Percentiles rank a stretch among this genome's conserved stretches.
Conservation (phyloP, 2,329 filamentous ascomycete species). For the Penicillium sp. region DNA sequence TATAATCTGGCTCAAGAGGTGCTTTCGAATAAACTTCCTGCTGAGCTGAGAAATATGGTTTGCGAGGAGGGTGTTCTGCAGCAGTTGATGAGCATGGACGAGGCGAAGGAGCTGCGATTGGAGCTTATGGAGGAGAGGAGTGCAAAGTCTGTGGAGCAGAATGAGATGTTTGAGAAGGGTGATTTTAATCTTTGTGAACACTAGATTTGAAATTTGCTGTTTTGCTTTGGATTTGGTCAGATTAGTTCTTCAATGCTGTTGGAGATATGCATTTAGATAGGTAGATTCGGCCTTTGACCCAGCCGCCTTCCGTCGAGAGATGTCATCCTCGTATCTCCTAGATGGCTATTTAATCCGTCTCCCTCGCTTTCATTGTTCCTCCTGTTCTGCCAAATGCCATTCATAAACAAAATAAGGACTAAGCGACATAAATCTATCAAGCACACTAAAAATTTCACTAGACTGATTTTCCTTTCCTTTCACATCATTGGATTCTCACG, state of each 20-base stretch:
- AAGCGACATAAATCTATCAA: no score
- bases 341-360: no score
- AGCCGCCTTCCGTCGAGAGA: no score
- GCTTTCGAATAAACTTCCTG: slow-evolving; percentile 5
- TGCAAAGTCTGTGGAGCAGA: not conserved
- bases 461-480: no score
- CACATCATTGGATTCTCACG: not conserved
- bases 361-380: no score
- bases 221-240: not conserved
- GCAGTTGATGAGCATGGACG: slow-evolving; percentile 33
- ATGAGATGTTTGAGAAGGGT: slow-evolving; percentile 5
- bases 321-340: no score
- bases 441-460: no score
- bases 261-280: no score
- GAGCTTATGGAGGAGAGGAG: slow-evolving; percentile 21
- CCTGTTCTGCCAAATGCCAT: no score
- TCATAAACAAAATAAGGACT: no score
- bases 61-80: slow-evolving; percentile 20
- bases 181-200: slow-evolving; percentile 15
- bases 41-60: slow-evolving; percentile 26
- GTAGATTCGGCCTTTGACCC: no score
- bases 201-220: not conserved
- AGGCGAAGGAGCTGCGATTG: slow-evolving; percentile 38
- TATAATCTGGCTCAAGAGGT: not conserved
- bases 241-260: no score